Evolutionary conservation across 75 land plant genomes (phyloP), one percentile per base, ranked within the genome.

Genomic region (Ceratopteris richardii): DNA sequence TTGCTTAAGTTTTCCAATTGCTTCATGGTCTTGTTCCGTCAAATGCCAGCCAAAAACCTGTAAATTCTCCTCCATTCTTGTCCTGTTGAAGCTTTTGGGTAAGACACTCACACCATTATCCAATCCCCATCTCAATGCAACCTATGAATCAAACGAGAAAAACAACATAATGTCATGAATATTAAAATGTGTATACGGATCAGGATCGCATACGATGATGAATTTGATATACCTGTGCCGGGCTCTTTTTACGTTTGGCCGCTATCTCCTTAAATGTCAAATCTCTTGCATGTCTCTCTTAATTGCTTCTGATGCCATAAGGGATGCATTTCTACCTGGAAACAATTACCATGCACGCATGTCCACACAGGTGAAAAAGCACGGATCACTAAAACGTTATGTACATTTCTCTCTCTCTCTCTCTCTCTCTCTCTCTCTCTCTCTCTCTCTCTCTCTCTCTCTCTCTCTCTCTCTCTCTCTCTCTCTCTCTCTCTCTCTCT

Each of bases 261-360:
- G 88, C 79, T 23, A 76, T 78, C n/a, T 75, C 68, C 50, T 51
- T 50, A 22, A 82, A 74, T 75, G 0, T 51, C 43, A 21, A 52
- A 51, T 26, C 21, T 57, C n/a, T 47, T 54, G 56, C 82, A 80
- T 36, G 67, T 63, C n/a, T 70, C 71, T 24, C 73, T 64, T 21
- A 82, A 56, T 24, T 64, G 76, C 42, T 29, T 53, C 54, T 85
- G 89, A 21, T 83, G 80, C 82, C 89, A 85, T 25, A 53, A 22
- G 9, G 87, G 80, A 60, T 77, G 73, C 75, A 82, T 68, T 31
- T 85, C 89, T 24, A 85, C 87, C 87, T 85, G 25, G 12, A 33
- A 33, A 33, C 37, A 33, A 33, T 33, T 4, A 9, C 37, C 37
- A n/a, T n/a, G n/a, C n/a, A n/a, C n/a, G n/a, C n/a, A n/a, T n/a